phyloP scores from a whole-genome alignment of 352 stramenopile genomes.

The Phytophthora pluvialis region DNA sequence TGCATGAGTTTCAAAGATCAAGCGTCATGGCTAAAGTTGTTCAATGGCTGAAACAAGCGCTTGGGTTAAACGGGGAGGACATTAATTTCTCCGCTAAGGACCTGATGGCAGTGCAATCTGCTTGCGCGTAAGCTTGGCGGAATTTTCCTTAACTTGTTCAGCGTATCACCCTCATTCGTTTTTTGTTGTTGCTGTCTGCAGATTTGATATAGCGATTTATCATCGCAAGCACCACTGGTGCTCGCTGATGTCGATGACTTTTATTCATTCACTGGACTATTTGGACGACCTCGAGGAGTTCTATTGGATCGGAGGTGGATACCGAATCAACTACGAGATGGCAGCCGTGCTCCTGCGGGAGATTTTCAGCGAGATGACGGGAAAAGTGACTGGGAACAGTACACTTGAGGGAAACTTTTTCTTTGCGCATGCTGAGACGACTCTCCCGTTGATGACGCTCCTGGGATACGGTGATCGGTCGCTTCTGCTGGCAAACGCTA shows the following conservation, averaged over 20 bases:
- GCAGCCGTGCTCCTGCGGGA: constrained; percentile 44
- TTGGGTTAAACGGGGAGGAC: constrained; percentile 30
- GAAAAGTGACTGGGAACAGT: constrained; percentile 2
- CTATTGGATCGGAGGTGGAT: constrained; percentile 52
- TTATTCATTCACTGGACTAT: constrained; percentile 48
- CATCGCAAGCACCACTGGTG: constrained; percentile 49
- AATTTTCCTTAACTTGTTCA: not conserved
- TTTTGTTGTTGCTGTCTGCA: not conserved
- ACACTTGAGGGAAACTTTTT: constrained; percentile 43
- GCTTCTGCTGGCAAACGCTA: constrained; percentile 37
- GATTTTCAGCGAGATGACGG: constrained; percentile 41
- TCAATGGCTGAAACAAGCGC: constrained; percentile 22
- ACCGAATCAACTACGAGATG: constrained; percentile 65
- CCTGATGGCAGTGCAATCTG: constrained; percentile 42
- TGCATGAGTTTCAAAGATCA: constrained; percentile 41
- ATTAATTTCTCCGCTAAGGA: constrained; percentile 41
- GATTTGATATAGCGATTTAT: constrained; percentile 62
- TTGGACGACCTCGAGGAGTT: constrained; percentile 54
- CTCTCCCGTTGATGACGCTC: constrained; percentile 57
- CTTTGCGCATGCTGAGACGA: constrained; percentile 66
- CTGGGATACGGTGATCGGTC: constrained; percentile 47
- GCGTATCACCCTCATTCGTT: not conserved
- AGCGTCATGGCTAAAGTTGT: constrained; percentile 20
- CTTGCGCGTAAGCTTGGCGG: constrained; percentile 46
- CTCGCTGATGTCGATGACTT: constrained; percentile 38